A percentile compares a stretch with the other conserved stretches of the same genome.
These are phyloP conservation scores for Fistulifera pelliculosa DNA, from an alignment of 108 stramenopile genomes.

Conservation along the genomic window DNA sequence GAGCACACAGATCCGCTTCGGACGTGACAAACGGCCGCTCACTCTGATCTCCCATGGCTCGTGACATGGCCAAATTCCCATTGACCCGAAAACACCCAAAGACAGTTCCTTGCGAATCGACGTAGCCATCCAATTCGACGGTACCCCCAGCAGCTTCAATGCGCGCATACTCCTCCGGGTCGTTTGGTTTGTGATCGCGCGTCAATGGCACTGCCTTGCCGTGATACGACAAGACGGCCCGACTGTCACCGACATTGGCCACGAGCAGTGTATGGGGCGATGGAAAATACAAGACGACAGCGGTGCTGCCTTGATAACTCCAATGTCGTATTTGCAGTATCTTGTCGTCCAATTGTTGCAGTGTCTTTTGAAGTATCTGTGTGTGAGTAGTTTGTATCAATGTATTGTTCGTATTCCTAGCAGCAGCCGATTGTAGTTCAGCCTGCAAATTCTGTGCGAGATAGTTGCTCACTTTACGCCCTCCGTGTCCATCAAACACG, in stretches of 20 bases:
- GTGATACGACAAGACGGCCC: conserved; percentile 72
- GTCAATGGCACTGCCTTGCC: conserved; percentile 69
- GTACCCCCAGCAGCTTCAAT: conserved; percentile 70
- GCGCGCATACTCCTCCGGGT: conserved; percentile 53
- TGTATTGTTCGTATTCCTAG: background rate
- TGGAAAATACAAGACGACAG: conserved; percentile 27
- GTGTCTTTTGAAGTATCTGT: conserved; percentile 30
- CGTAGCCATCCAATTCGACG: conserved; percentile 67
- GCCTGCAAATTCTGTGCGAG: conserved; percentile 73
- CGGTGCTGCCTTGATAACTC: conserved; percentile 86
- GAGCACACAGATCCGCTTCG: conserved; percentile 68
- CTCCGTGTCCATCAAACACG: conserved; percentile 97
- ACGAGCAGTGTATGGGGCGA: conserved; percentile 47
- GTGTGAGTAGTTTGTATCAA: background rate
- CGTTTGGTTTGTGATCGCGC: conserved; percentile 89
- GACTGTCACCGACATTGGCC: conserved; percentile 95
- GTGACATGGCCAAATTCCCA: conserved; percentile 88
- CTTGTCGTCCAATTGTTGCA: conserved; percentile 59
- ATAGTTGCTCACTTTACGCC: conserved; percentile 70
- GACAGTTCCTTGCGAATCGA: conserved; percentile 26
- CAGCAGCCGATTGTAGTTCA: conserved; percentile 19
- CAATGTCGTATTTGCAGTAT: conserved; percentile 54
- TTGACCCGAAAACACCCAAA: conserved; percentile 90
- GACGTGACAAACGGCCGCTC: conserved; percentile 80
- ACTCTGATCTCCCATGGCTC: conserved; percentile 90